Percentiles rank a stretch among this genome's conserved stretches.
These are phyloP conservation scores for Tulasnella sp. DNA, from an alignment of 768 basidiomycete genomes.

Conservation along the genomic window DNA sequence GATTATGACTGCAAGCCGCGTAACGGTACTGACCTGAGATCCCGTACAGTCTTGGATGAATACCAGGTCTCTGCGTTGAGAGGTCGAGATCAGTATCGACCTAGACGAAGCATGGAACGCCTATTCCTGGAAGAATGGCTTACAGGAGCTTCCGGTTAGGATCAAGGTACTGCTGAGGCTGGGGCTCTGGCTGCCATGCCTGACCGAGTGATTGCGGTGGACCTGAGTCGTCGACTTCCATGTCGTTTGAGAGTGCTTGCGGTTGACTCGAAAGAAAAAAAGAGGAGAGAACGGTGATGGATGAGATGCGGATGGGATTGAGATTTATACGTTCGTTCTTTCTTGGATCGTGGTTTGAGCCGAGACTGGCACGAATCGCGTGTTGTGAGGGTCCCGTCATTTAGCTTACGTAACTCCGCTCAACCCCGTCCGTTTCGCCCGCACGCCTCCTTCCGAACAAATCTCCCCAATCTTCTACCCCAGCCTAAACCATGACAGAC, in stretches of 20 bases:
- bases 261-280: neutral
- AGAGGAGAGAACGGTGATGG: neutral
- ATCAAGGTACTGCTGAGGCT: neutral
- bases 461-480: neutral
- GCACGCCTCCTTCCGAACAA: neutral
- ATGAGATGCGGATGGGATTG: conserved; percentile 1
- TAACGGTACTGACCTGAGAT: conserved; percentile 42
- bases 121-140: neutral
- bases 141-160: neutral
- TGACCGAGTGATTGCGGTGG: neutral
- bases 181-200: neutral
- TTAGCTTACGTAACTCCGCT: neutral
- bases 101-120: neutral
- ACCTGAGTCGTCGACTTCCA: conserved; percentile 10
- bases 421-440: neutral
- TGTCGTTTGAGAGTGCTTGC: neutral
- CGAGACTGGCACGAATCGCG: neutral
- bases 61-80: conserved; percentile 64
- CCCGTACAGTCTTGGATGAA: conserved; percentile 96
- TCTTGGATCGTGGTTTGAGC: neutral
- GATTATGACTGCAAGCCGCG: conserved; percentile 1
- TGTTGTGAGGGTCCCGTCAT: neutral
- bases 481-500: neutral
- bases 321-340: conserved; percentile 1
- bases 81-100: neutral